Evolutionary conservation across 495 filamentous ascomycete genomes (phyloP), one percentile per base, ranked within the genome.

Genomic region (Cercophora sp.): DNA sequence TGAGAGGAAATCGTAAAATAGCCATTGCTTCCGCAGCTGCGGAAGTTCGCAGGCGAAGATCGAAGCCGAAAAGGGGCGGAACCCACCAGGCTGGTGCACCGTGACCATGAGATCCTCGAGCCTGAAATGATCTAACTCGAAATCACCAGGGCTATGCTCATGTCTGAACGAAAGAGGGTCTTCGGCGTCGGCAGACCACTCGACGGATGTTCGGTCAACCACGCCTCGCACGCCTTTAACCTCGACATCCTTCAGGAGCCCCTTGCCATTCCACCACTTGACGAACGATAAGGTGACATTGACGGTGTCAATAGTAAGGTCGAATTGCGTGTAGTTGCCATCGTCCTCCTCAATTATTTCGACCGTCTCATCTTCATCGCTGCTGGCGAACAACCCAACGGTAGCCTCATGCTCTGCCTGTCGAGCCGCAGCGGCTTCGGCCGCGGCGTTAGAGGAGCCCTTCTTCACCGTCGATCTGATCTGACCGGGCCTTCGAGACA

Each of bases 181-280:
- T 25, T 88, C 69, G 50, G 81, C 75, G n/a, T 86, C 82, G 11
- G 70, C 74, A 4, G 77, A 71, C 81, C 87, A 91, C 47, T 76
- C 71, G 13, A 98, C 84, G 29, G 83, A 83, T 2, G 89, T 91
- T 54, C 92, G 81, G 66, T 98, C 93, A 25, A 98, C 78, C 11
- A 96, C 89, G n/a, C 93, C 93, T 49, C 93, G 83, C n/a, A 98
- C 87, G 11, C 93, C 93, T 61, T 89, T 91, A 10, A 98, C 84
- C 62, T 96, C 90, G 36, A 96, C 93, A 70, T 96, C 87, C 57
- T 85, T 84, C 11, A 98, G 78, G 3, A 95, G 80, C 0, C 93
- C 93, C 70, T 91, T 96, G 19, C 93, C 92, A 60, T 95, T 96
- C 76, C 95, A 89, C 93, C 93, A 98, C 61, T 96, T 96, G 2